phyloP scores from a whole-genome alignment of 78 protist genomes.

The Bodo saltans region DNA sequence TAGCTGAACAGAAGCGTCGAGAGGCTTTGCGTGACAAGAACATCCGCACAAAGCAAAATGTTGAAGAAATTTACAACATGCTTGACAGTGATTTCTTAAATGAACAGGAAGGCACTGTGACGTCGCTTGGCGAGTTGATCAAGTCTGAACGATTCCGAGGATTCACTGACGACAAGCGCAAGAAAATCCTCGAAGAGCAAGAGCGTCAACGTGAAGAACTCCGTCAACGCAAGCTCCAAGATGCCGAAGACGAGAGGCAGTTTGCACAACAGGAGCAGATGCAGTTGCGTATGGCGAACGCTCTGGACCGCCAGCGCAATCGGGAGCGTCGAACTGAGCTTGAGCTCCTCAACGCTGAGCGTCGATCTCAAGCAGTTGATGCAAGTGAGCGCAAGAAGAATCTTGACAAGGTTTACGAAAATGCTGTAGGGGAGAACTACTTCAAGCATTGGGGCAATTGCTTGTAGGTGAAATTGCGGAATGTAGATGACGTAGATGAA shows the following conservation, averaged over 20 bases:
- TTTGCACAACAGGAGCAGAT: neutral
- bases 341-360: neutral
- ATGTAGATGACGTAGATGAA: no score
- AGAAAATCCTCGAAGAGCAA: neutral
- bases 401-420: neutral
- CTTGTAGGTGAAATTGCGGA: no score
- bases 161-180: neutral
- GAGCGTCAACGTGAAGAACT: slow-evolving; percentile 6
- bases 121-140: no score
- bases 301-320: neutral
- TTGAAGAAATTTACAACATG: slow-evolving; percentile 27
- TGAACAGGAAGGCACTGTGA: neutral
- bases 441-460: slow-evolving; percentile 1
- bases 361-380: no score
- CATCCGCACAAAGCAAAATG: neutral
- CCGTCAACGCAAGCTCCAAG: neutral
- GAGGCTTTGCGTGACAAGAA: neutral
- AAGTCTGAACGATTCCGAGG: neutral
- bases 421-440: slow-evolving; percentile 19
- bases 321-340: neutral
- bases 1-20: slow-evolving; percentile 13
- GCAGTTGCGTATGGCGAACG: neutral
- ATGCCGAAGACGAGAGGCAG: slow-evolving; percentile 7
- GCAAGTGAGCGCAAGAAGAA: neutral
- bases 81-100: slow-evolving; percentile 28